phyloP scores from a whole-genome alignment of 805 yeast genomes.

The Isabelozyma rhagii region DNA sequence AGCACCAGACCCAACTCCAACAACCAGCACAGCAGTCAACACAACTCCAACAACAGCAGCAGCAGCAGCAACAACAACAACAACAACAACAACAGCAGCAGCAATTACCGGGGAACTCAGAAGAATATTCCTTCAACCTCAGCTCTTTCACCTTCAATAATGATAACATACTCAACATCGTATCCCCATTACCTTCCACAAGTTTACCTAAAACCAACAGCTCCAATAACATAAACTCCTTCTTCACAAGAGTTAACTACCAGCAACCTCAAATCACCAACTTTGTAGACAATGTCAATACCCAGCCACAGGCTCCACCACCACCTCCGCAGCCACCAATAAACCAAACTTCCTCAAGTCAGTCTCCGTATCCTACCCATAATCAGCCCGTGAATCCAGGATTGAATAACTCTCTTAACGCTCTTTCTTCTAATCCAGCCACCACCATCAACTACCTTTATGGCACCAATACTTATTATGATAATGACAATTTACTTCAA shows the following conservation, averaged over 20 bases:
- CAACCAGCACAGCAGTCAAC: neutral
- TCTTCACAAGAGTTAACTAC: conserved; percentile 6
- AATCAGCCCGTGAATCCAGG: conserved; percentile 17
- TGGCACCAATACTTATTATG: conserved; percentile 39
- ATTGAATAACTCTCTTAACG: conserved; percentile 23
- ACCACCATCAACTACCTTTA: conserved; percentile 31
- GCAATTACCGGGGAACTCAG: conserved; percentile 13
- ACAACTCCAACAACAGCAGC: conserved; percentile 2
- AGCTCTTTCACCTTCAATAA: conserved; percentile 31
- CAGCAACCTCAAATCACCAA: conserved; percentile 8
- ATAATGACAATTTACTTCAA: conserved; percentile 28
- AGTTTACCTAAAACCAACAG: conserved; percentile 4
- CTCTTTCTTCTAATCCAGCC: conserved; percentile 31
- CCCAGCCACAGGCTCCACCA: neutral
- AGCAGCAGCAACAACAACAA: conserved; percentile 1
- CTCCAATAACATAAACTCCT: conserved; percentile 7
- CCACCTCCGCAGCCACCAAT: neutral
- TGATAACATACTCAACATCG: neutral
- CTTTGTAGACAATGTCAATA: conserved; percentile 9
- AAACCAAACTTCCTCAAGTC: neutral
- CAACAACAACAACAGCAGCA: conserved; percentile 1
- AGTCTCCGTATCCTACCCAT: neutral
- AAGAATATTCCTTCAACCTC: conserved; percentile 29
- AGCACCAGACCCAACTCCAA: conserved; percentile 1
- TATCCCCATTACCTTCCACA: neutral